Percentiles rank a stretch among this genome's conserved stretches.
Conservation (phyloP, 2,329 filamentous ascomycete species). For the Lanzia echinophila region DNA sequence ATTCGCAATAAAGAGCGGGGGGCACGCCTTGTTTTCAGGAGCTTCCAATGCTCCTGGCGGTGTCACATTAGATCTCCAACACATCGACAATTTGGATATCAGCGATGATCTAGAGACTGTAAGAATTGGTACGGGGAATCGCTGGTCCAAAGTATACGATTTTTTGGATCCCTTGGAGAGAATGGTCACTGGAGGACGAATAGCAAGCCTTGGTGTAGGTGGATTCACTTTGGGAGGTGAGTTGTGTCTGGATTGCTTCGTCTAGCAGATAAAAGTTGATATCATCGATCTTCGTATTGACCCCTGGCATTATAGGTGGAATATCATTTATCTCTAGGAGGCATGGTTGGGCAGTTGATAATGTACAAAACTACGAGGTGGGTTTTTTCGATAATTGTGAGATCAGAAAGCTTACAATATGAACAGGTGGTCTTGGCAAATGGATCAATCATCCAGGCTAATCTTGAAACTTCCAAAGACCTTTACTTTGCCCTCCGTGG, state of each 20-base stretch:
- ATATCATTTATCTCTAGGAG: conserved; percentile 13
- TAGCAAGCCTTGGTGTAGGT: conserved; percentile 12
- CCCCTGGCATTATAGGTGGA: conserved; percentile 3
- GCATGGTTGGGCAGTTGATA: conserved; percentile 18
- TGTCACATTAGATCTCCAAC: conserved; percentile 14
- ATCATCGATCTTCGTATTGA: no score
- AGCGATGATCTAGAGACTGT: conserved; percentile 11
- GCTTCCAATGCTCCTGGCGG: conserved; percentile 16
- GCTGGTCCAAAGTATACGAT: conserved; percentile 18
- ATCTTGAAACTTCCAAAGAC: background rate
- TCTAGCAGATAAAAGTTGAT: background rate
- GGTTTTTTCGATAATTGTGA: conserved; percentile 29
- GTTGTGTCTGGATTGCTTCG: conserved; percentile 5
- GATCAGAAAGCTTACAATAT: background rate
- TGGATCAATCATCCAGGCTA: background rate
- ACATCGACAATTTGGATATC: conserved; percentile 10
- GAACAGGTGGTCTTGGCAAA: background rate
- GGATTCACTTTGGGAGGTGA: conserved; percentile 1
- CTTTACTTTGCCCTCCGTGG: background rate
- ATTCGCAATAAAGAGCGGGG: conserved; percentile 35
- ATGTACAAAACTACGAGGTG: conserved; percentile 16
- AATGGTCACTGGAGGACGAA: conserved; percentile 15
- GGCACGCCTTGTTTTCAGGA: conserved; percentile 26
- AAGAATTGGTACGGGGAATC: conserved; percentile 14
- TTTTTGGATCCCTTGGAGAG: conserved; percentile 12